Conservation (phyloP, 192 early-diverging fungal genomes). For the Coemansia sp. region DNA sequence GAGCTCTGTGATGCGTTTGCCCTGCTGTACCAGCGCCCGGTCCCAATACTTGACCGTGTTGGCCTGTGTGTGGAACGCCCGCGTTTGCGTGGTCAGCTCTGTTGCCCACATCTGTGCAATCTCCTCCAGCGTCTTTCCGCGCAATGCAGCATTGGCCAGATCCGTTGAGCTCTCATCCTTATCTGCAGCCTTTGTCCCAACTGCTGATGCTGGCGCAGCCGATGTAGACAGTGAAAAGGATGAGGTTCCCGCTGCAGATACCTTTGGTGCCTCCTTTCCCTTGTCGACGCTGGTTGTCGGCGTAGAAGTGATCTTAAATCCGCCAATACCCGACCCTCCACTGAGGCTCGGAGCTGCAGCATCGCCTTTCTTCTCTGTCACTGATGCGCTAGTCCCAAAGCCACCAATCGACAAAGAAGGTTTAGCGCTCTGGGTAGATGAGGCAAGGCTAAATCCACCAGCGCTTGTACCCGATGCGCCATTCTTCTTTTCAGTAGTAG, state of each 20-base stretch:
- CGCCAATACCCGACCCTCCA: conserved; percentile 40
- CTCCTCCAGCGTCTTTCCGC: conserved; percentile 82
- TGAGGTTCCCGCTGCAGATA: no score
- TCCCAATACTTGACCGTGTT: conserved; percentile 85
- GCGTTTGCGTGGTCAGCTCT: conserved; percentile 74
- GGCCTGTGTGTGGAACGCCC: conserved; percentile 85
- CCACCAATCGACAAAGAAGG: conserved; percentile 5
- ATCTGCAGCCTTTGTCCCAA: conserved; percentile 51
- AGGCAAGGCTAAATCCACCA: not conserved
- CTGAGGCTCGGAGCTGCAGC: conserved; percentile 46
- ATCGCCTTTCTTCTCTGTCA: conserved; percentile 12
- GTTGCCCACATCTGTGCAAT: conserved; percentile 87
- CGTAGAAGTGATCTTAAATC: conserved; percentile 42
- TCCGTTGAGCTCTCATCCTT: conserved; percentile 60
- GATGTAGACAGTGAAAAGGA: conserved; percentile 1
- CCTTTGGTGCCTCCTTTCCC: not conserved
- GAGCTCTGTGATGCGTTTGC: conserved; percentile 73
- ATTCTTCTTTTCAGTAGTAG: conserved; percentile 30
- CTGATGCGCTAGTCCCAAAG: conserved; percentile 4
- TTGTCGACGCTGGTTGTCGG: conserved; percentile 13
- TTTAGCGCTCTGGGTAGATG: no score
- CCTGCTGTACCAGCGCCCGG: conserved; percentile 79
- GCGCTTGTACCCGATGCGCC: conserved; percentile 16
- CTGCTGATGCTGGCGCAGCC: not conserved
- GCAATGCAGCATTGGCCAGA: conserved; percentile 38